phyloP scores from a whole-genome alignment of 2,329 filamentous ascomycete species.

The Aspergillus sp. region DNA sequence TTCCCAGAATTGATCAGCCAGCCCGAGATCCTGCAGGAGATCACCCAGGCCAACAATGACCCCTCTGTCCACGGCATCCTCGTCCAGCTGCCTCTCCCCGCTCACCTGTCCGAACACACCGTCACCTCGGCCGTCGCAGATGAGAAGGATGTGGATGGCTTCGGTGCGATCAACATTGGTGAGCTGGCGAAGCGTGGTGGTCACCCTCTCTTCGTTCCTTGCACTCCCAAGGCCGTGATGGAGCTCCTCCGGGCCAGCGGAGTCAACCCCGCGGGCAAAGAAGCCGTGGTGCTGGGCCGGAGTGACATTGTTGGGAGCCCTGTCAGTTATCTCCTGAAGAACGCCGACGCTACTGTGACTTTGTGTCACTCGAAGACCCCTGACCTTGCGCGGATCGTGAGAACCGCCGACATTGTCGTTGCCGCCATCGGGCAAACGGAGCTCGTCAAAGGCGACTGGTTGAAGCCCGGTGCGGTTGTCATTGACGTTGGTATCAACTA shows the following conservation, averaged over 20 bases:
- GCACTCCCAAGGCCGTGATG: conserved; percentile 98
- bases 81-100: conserved; percentile 87
- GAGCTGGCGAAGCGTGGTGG: conserved; percentile 95
- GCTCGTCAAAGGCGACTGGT: conserved; percentile 92
- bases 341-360: conserved; percentile 94
- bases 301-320: conserved; percentile 98
- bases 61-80: conserved; percentile 84
- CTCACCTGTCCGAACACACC: conserved; percentile 83
- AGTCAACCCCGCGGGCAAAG: conserved; percentile 81
- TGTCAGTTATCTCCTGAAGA: conserved; percentile 91
- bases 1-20: conserved; percentile 80
- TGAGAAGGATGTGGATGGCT: conserved; percentile 97
- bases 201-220: conserved; percentile 83
- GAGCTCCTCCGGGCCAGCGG: conserved; percentile 80
- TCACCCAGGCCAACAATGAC: conserved; percentile 83
- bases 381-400: conserved; percentile 70
- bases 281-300: conserved; percentile 88
- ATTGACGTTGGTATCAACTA: conserved; percentile 99
- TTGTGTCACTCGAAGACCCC: conserved; percentile 89
- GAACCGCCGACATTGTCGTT: conserved; percentile 83
- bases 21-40: conserved; percentile 78
- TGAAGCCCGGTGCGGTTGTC: conserved; percentile 92
- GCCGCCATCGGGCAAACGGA: conserved; percentile 85
- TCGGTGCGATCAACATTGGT: conserved; percentile 90
- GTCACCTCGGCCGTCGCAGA: conserved; percentile 88